These are phyloP conservation scores for Talaromyces sp. DNA, from an alignment of 2,329 filamentous ascomycete genomes.

Conservation along the genomic window DNA sequence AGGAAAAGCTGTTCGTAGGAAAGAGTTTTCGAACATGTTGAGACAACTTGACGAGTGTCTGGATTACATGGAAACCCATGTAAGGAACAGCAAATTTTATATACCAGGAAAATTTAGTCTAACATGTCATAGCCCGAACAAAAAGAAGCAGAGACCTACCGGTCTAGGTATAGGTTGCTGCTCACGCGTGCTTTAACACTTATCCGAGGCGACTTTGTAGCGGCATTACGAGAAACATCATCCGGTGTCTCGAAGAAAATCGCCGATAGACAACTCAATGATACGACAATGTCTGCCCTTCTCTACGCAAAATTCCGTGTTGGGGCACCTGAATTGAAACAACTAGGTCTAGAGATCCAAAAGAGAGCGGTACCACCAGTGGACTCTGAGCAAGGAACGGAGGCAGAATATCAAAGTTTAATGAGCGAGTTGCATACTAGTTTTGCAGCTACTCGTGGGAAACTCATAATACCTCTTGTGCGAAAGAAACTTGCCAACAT, in stretches of 20 bases:
- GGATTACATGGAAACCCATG: conserved; percentile 84
- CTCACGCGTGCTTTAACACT: conserved; percentile 64
- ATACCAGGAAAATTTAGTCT: background rate
- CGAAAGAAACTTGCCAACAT: conserved; percentile 54
- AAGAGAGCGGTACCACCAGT: conserved; percentile 58
- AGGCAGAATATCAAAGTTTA: conserved; percentile 61
- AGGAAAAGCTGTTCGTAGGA: conserved; percentile 74
- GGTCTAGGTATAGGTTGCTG: conserved; percentile 78
- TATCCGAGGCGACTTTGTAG: conserved; percentile 62
- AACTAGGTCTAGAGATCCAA: conserved; percentile 62
- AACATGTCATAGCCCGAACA: conserved; percentile 59
- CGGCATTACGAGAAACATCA: conserved; percentile 56
- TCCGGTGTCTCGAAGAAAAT: conserved; percentile 59
- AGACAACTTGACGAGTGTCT: conserved; percentile 84
- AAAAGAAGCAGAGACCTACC: conserved; percentile 80
- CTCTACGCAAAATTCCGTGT: conserved; percentile 68
- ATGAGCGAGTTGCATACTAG: conserved; percentile 62
- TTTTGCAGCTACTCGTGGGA: conserved; percentile 54
- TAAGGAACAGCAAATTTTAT: conserved; percentile 37
- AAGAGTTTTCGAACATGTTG: conserved; percentile 83
- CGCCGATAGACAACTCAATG: conserved; percentile 62
- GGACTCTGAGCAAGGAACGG: conserved; percentile 53
- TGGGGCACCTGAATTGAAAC: conserved; percentile 60
- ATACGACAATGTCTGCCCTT: conserved; percentile 65
- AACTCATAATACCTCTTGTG: conserved; percentile 57